Evolutionary conservation across 495 filamentous ascomycete species (phyloP), one percentile per base, ranked within the genome.

Genomic region (Penicillium argentinense): DNA sequence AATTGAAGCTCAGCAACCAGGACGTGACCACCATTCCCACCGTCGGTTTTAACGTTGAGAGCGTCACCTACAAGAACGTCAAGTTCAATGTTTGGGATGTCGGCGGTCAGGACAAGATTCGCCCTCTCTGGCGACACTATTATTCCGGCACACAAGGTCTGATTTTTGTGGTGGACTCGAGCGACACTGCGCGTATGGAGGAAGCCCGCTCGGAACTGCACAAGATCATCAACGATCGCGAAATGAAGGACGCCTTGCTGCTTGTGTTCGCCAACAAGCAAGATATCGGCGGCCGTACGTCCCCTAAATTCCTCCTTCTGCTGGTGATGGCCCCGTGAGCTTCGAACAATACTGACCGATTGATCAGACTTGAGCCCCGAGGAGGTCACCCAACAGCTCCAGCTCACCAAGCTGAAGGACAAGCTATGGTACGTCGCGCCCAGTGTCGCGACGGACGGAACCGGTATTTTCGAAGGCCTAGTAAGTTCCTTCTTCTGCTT

Each of bases 11-110:
- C 52, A 75, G 67, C 53, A 90, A 95, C 66, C 91, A 96, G 69
- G 88, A 95, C 56, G 91, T 99, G 56, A 97, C 95, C 37, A 97
- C 95, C n/a, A 97, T 99, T 56, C 93, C 93, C 19, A 97, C 93
- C 23, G 93, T 97, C 58, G 95, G 93, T 45, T 98, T 98, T 78
- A 98, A 98, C 75, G 93, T 98, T 63, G 93, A 98, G 76, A 95
- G 89, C n/a, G 89, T 98, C 47, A 95, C 90, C 40, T 95, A 96
- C 74, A 96, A 96, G 78, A 98, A 98, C 63, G 89, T 96, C 66
- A 96, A 97, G 68, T 98, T 98, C 79, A 97, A 96, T 59, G 91
- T 98, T 45, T 98, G 93, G 93, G 93, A 98, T 76, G 93, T 98
- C 24, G 93, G 93, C 67, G 93, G 93, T 57, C 93, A 98, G 78